These are phyloP conservation scores for Taphrina deformans DNA, from an alignment of 1,139 yeast species.

Conservation along the genomic window DNA sequence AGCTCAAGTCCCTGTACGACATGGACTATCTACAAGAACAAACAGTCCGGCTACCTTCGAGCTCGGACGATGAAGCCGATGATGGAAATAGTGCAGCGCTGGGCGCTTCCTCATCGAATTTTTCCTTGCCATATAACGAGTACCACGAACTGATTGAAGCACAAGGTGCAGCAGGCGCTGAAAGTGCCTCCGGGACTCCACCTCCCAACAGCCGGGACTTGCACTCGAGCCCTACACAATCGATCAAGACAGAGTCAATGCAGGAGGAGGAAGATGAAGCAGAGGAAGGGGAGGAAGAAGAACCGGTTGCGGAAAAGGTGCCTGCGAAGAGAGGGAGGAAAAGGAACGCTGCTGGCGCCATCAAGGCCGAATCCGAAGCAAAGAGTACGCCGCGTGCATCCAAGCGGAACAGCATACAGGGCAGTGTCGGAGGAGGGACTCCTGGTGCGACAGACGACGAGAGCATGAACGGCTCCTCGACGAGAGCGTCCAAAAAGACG, in stretches of 20 bases:
- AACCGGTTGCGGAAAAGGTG: not conserved
- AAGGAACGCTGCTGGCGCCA: not conserved
- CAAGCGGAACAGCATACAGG: not conserved
- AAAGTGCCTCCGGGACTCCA: not conserved
- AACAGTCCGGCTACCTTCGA: not conserved
- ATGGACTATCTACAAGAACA: conserved; percentile 5
- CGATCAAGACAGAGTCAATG: conserved; percentile 7
- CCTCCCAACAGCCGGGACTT: not conserved
- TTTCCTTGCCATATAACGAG: conserved; percentile 21
- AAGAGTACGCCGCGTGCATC: conserved; percentile 4
- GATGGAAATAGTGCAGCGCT: not conserved
- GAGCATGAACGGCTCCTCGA: not conserved
- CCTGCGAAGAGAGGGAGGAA: conserved; percentile 5
- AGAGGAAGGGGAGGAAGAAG: not conserved
- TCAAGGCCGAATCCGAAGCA: not conserved
- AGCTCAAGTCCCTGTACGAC: conserved; percentile 19
- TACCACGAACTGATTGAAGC: conserved; percentile 21
- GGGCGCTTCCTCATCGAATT: not conserved
- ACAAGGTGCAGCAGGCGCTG: conserved; percentile 16
- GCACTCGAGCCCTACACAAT: conserved; percentile 11
- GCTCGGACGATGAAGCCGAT: conserved; percentile 5
- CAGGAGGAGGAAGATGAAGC: not conserved
- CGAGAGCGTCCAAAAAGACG: not conserved
- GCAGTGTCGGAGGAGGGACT: not conserved
- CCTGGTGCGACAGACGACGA: conserved; percentile 14